Evolutionary conservation across 2,329 filamentous ascomycete species (phyloP).

Genomic region (Helotiales sp.): DNA sequence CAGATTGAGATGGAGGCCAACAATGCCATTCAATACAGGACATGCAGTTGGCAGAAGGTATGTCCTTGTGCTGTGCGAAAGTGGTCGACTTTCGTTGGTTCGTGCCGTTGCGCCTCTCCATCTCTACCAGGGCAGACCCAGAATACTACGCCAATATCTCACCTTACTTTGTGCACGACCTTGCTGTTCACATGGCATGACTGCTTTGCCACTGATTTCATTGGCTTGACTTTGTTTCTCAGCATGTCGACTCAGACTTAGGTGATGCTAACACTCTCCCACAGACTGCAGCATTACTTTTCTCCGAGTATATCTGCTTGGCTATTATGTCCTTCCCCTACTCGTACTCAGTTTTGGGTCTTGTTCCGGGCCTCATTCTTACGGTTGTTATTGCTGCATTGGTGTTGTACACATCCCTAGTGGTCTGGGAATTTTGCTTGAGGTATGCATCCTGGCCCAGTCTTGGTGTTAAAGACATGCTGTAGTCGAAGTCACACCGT

Average conservation of each 20-base stretch:
- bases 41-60: conserved; percentile 90
- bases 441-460: conserved; percentile 55
- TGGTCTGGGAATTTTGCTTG: conserved; percentile 80
- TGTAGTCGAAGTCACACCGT: no score
- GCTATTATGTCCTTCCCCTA: conserved; percentile 94
- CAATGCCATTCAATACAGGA: conserved; percentile 85
- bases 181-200: no score
- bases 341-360: conserved; percentile 83
- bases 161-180: no score
- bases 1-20: conserved; percentile 77
- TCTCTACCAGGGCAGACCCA: no score
- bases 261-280: not conserved
- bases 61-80: conserved; percentile 12
- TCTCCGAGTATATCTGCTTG: conserved; percentile 94
- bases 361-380: conserved; percentile 83
- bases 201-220: not conserved
- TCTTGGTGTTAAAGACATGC: no score
- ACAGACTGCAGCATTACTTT: conserved; percentile 81
- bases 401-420: conserved; percentile 80
- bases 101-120: not conserved
- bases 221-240: not conserved
- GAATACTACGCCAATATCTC: no score
- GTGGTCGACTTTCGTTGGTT: not conserved
- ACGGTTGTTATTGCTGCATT: conserved; percentile 75
- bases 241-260: not conserved